phyloP scores from a whole-genome alignment of 768 basidiomycete genomes.

The Gymnopilus junonius region DNA sequence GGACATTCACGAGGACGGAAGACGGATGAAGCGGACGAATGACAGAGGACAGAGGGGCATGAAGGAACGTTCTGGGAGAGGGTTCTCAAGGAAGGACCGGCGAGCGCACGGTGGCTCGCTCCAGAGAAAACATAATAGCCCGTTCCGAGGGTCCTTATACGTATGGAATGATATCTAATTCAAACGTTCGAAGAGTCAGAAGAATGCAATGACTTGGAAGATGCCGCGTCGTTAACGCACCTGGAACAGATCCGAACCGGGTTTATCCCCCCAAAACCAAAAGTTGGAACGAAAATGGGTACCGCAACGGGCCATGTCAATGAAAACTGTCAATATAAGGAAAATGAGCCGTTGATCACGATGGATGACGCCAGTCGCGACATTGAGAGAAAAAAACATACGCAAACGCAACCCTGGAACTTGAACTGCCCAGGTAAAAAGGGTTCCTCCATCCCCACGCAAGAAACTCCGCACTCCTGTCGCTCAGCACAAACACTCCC shows the following conservation, averaged over 20 bases:
- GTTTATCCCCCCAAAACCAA: not conserved
- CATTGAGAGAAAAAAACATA: constrained; percentile 1
- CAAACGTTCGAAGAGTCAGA: not conserved
- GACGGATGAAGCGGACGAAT: not conserved
- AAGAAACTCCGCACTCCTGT: not conserved
- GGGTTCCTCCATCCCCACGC: not conserved
- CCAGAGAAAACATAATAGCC: not conserved
- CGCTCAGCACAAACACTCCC: not conserved
- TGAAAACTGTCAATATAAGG: not conserved
- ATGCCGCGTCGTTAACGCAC: not conserved
- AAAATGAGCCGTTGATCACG: constrained; percentile 3
- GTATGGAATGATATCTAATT: not conserved
- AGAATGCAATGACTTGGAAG: not conserved
- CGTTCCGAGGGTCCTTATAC: not conserved
- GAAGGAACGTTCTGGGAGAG: not conserved
- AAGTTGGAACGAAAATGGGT: no score
- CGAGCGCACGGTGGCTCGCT: not conserved
- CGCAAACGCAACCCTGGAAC: not conserved
- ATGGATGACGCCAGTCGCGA: constrained; percentile 1
- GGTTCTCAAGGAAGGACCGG: not conserved
- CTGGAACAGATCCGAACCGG: not conserved
- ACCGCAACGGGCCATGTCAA: not conserved
- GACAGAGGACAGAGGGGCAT: not conserved
- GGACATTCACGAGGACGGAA: no score
- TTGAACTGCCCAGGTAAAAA: constrained; percentile 4